phyloP scores from a whole-genome alignment of 2,329 filamentous ascomycete genomes.

The Emmonsiellopsis sp. region DNA sequence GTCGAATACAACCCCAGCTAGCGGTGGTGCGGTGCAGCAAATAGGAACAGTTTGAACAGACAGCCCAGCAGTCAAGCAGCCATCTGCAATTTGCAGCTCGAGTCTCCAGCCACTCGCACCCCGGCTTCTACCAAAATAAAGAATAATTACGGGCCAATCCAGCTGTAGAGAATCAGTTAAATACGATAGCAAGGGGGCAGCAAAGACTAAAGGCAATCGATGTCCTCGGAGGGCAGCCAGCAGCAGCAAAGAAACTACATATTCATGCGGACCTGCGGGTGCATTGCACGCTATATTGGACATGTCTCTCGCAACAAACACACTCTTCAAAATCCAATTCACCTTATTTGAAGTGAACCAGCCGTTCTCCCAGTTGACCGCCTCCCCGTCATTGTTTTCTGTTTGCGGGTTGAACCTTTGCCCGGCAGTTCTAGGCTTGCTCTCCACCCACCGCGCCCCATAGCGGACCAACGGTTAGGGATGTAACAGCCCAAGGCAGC shows the following conservation, averaged over 20 bases:
- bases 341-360: no score
- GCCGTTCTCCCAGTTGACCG: background rate
- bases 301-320: no score
- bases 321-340: no score
- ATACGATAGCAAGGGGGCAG: background rate
- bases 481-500: background rate
- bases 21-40: background rate
- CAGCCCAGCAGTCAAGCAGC: background rate
- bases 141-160: no score
- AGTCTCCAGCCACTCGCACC: background rate
- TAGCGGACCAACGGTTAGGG: background rate
- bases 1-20: background rate
- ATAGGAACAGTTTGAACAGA: background rate
- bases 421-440: background rate
- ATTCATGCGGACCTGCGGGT: no score
- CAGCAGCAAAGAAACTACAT: no score
- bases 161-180: no score
- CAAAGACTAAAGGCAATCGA: background rate
- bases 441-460: background rate
- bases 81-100: background rate
- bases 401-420: background rate
- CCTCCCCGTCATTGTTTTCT: background rate
- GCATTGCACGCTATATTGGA: no score
- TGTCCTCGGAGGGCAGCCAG: background rate
- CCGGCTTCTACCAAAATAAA: no score